phyloP scores from a whole-genome alignment of 164 flowering plant species.

The Umbilicus rupestris region DNA sequence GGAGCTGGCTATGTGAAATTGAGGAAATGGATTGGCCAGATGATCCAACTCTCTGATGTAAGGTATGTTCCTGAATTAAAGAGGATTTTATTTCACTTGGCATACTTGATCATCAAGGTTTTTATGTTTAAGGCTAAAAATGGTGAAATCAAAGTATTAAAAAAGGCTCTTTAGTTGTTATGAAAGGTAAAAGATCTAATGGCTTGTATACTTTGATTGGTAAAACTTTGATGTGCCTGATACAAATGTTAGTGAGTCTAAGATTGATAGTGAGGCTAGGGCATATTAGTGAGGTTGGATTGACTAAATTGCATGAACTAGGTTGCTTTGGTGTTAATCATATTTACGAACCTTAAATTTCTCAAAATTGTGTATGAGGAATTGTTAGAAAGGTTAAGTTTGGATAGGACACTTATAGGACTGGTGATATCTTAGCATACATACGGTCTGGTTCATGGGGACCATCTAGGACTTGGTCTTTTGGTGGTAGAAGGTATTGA shows the following conservation, averaged over 20 bases:
- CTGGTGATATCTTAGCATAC: conserved; percentile 10
- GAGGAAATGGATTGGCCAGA: background rate
- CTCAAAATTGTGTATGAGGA: conserved; percentile 18
- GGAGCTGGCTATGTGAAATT: background rate
- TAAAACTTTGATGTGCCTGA: background rate
- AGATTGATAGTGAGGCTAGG: background rate
- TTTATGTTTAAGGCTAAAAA: conserved; percentile 1
- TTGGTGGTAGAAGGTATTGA: background rate
- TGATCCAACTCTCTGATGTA: background rate
- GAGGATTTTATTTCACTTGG: background rate
- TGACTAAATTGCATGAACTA: no score
- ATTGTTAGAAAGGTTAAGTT: conserved; percentile 11
- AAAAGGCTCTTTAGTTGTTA: background rate
- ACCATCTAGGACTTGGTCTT: background rate
- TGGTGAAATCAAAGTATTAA: no score
- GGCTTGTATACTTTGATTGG: background rate
- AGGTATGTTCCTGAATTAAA: background rate
- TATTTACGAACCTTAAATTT: conserved; percentile 3
- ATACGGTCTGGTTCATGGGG: conserved; percentile 17
- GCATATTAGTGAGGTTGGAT: background rate
- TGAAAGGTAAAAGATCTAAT: background rate
- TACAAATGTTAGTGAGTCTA: background rate
- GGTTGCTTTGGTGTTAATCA: background rate
- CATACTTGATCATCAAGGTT: background rate
- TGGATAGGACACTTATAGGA: background rate